A percentile compares a stretch with the other conserved stretches of the same genome.
These are phyloP conservation scores for Starmerella stellata DNA, from an alignment of 805 yeast species.

Conservation along the genomic window DNA sequence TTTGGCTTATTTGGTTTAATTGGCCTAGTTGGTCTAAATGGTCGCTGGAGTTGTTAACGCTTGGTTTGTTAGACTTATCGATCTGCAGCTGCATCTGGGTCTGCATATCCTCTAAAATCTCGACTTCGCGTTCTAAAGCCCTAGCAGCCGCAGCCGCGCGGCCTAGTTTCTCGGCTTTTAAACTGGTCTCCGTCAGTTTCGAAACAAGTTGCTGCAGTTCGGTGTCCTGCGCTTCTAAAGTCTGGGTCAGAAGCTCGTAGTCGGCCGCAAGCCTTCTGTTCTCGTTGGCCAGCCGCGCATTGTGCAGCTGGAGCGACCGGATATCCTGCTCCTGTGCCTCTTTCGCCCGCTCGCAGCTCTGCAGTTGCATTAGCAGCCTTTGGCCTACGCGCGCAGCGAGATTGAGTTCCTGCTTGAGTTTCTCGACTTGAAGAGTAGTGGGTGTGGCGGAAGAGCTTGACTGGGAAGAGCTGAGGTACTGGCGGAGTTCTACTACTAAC, in stretches of 20 bases:
- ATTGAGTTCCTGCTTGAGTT: conserved; percentile 15
- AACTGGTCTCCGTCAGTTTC: conserved; percentile 8
- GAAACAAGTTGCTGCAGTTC: conserved; percentile 8
- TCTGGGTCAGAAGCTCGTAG: conserved; percentile 9
- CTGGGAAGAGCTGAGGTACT: conserved; percentile 7
- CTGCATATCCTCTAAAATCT: conserved; percentile 13
- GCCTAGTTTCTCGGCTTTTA: conserved; percentile 7
- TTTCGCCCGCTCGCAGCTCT: conserved; percentile 10
- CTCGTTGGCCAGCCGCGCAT: conserved; percentile 8
- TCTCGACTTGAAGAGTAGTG: conserved; percentile 6
- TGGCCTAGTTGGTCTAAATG: background rate
- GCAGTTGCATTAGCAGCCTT: conserved; percentile 15
- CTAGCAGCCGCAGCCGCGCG: conserved; percentile 12
- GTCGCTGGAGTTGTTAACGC: background rate
- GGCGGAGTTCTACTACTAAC: conserved; percentile 13
- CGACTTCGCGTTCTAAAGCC: conserved; percentile 15
- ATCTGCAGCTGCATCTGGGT: conserved; percentile 4
- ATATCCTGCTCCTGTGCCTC: conserved; percentile 8
- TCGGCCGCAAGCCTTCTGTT: conserved; percentile 12
- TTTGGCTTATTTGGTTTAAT: background rate
- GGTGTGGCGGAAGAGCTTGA: background rate
- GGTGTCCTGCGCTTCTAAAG: conserved; percentile 11
- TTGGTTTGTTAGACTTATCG: background rate
- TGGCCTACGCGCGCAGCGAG: conserved; percentile 18
- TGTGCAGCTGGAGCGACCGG: conserved; percentile 4